Conservation (phyloP, 495 filamentous ascomycete genomes). For the Talaromyces trachyspermus region DNA sequence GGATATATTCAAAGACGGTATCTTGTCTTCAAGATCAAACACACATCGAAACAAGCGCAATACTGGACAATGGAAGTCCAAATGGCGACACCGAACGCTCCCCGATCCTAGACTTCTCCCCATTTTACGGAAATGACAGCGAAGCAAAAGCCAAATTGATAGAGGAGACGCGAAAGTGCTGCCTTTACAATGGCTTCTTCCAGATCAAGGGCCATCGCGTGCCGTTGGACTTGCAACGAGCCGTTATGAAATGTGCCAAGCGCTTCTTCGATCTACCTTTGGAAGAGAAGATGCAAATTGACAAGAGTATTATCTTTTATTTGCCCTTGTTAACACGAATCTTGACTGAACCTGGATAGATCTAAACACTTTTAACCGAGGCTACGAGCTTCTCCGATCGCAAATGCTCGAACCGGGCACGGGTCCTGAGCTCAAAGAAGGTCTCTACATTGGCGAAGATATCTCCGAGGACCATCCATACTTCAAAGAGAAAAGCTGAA, state of each 20-base stretch:
- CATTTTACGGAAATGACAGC: conserved; percentile 24
- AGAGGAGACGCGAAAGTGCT: conserved; percentile 23
- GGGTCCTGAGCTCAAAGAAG: conserved; percentile 45
- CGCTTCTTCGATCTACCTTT: conserved; percentile 44
- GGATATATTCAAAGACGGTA: background rate
- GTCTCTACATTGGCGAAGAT: conserved; percentile 42
- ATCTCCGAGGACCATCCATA: conserved; percentile 34
- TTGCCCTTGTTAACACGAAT: conserved; percentile 3
- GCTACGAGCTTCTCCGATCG: conserved; percentile 43
- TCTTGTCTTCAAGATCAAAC: background rate
- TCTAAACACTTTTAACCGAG: conserved; percentile 33
- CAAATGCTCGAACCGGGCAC: conserved; percentile 42
- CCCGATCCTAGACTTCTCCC: conserved; percentile 31
- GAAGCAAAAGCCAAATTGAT: conserved; percentile 25
- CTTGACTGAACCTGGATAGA: conserved; percentile 14
- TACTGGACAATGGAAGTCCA: conserved; percentile 1
- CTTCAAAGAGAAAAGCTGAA: conserved; percentile 27
- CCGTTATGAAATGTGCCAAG: conserved; percentile 30
- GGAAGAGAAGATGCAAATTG: conserved; percentile 43
- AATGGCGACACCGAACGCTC: conserved; percentile 14
- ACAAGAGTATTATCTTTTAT: conserved; percentile 27
- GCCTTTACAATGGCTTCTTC: conserved; percentile 43
- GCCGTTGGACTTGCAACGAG: conserved; percentile 21
- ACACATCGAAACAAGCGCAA: conserved; percentile 5
- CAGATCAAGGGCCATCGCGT: conserved; percentile 42